A percentile compares a stretch with the other conserved stretches of the same genome.
These are phyloP conservation scores for Rhododendron kiyosumense DNA, from an alignment of 148 eudicot genomes.

Conservation along the genomic window DNA sequence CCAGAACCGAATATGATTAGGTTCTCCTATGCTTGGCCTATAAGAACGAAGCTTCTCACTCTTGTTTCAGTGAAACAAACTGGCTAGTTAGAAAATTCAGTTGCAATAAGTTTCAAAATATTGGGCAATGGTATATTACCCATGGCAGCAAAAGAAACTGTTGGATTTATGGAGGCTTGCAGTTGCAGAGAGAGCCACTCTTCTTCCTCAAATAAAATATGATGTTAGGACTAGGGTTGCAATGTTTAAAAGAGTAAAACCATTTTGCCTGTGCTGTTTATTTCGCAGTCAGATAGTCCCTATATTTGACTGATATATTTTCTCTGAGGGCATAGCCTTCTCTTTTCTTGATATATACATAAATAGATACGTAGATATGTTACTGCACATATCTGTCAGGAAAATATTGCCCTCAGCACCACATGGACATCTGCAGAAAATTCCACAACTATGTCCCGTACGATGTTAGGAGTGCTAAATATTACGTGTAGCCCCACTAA, in stretches of 20 bases:
- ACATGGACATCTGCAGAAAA: background rate
- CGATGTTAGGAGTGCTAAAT: background rate
- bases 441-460: background rate
- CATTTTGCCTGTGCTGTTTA: background rate
- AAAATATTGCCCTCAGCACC: background rate
- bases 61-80: background rate
- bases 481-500: background rate
- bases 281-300: background rate
- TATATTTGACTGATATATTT: background rate
- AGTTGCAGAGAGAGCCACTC: background rate
- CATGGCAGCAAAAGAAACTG: background rate
- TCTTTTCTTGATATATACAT: background rate
- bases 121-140: background rate
- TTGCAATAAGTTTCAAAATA: background rate
- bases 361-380: no score
- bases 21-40: background rate
- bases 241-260: background rate
- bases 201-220: background rate
- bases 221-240: background rate
- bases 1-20: background rate
- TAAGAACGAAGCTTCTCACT: background rate
- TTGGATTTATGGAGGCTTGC: background rate
- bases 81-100: background rate
- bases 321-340: background rate
- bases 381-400: background rate